Evolutionary conservation across 345 rosid species (phyloP).

Genomic region (Triadica sebifera): DNA sequence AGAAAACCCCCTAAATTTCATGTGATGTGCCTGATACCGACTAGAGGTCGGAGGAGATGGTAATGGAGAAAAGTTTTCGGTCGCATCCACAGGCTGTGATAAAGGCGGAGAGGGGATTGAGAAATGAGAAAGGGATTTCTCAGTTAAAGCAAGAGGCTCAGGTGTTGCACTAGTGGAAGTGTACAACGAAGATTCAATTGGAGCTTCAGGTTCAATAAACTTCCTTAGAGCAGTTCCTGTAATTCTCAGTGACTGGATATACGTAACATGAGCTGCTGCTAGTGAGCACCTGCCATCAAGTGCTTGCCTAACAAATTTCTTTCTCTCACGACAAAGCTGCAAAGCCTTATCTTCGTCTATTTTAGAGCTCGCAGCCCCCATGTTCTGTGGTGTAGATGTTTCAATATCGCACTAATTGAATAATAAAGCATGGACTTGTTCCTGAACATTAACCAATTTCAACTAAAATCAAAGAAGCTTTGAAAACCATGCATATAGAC

Average conservation of each 20-base stretch:
- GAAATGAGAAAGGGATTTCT: conserved; percentile 57
- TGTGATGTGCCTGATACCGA: conserved; percentile 53
- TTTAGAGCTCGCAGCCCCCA: conserved; percentile 76
- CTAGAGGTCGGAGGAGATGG: conserved; percentile 55
- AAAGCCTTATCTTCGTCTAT: conserved; percentile 81
- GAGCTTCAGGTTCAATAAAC: conserved; percentile 83
- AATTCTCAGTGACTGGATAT: conserved; percentile 65
- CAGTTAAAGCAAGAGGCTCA: conserved; percentile 57
- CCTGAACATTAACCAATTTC: conserved; percentile 27
- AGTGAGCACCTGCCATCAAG: conserved; percentile 89
- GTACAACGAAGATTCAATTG: conserved; percentile 65
- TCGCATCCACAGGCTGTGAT: conserved; percentile 47
- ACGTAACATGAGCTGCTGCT: conserved; percentile 72
- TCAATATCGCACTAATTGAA: background rate
- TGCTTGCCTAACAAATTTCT: conserved; percentile 77
- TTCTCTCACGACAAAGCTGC: conserved; percentile 86
- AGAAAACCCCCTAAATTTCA: conserved; percentile 60
- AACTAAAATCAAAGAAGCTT: background rate
- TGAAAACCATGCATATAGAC: background rate
- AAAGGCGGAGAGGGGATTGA: conserved; percentile 61
- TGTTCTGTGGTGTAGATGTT: conserved; percentile 22
- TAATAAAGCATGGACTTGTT: conserved; percentile 20
- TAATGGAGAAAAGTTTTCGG: conserved; percentile 59
- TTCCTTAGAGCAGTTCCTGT: conserved; percentile 67
- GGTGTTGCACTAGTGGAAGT: conserved; percentile 81